These are phyloP conservation scores for Helotiales sp. DNA, from an alignment of 2,329 filamentous ascomycete species.

Conservation along the genomic window DNA sequence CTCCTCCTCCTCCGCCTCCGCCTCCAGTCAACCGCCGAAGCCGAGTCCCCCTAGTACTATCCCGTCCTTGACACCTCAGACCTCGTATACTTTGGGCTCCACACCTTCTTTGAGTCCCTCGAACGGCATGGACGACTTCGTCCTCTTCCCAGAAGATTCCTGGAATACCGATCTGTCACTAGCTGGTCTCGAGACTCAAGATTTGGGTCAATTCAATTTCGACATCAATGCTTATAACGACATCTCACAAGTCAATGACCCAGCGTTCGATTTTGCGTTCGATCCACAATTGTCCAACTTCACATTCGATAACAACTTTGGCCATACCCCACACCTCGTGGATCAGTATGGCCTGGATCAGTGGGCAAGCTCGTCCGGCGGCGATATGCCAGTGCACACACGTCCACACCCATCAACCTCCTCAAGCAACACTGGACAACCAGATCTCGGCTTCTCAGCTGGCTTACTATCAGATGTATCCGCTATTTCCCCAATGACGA, in stretches of 20 bases:
- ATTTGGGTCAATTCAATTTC: slow-evolving; percentile 29
- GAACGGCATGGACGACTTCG: slow-evolving; percentile 32
- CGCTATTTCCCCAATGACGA: neutral
- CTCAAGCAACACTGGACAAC: slow-evolving; percentile 6
- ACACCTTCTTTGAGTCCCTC: slow-evolving; percentile 19
- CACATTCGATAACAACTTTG: slow-evolving; percentile 1
- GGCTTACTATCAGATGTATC: neutral
- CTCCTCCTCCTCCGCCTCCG: slow-evolving; percentile 13
- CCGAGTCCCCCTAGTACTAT: slow-evolving; percentile 17
- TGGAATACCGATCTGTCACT: slow-evolving; percentile 28
- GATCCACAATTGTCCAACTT: slow-evolving; percentile 14
- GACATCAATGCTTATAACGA: slow-evolving; percentile 23
- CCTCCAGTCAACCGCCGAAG: slow-evolving; percentile 4
- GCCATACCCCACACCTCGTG: neutral
- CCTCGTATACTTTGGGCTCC: slow-evolving; percentile 10
- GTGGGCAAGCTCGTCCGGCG: slow-evolving; percentile 1
- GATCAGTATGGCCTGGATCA: slow-evolving; percentile 17
- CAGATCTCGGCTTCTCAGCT: neutral
- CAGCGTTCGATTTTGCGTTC: slow-evolving; percentile 22
- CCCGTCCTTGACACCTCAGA: slow-evolving; percentile 11
- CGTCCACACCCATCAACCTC: slow-evolving; percentile 9
- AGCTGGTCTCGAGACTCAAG: slow-evolving; percentile 19
- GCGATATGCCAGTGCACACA: slow-evolving; percentile 2
- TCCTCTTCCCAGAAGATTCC: slow-evolving; percentile 32
- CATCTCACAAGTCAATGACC: slow-evolving; percentile 4